Conservation (phyloP, 805 yeast species). For the Candida quercuum region DNA sequence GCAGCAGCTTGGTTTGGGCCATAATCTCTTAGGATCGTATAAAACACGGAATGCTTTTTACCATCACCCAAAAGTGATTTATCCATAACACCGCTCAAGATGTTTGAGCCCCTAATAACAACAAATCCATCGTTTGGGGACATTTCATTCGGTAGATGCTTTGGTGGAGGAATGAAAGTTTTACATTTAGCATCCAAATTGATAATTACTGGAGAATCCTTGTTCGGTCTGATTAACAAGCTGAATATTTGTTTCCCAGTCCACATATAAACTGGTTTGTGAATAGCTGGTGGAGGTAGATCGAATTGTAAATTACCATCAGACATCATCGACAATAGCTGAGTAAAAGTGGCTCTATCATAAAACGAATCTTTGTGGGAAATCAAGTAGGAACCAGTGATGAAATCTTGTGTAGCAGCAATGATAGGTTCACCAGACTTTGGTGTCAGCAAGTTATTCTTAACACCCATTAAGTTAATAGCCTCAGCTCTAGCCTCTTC, state of each 20-base stretch:
- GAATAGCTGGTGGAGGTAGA: constrained; percentile 90
- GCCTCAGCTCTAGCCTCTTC: constrained; percentile 99
- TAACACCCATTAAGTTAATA: constrained; percentile 97
- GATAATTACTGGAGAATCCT: constrained; percentile 68
- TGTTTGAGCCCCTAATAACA: constrained; percentile 81
- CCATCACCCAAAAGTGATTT: constrained; percentile 96
- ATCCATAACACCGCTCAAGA: constrained; percentile 94
- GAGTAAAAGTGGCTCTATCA: constrained; percentile 80
- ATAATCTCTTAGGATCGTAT: constrained; percentile 89
- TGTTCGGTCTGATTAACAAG: constrained; percentile 79
- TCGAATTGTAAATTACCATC: constrained; percentile 87
- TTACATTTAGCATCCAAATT: constrained; percentile 94
- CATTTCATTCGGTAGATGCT: constrained; percentile 82
- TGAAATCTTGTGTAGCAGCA: constrained; percentile 99
- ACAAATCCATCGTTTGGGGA: constrained; percentile 96
- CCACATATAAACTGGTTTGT: constrained; percentile 89
- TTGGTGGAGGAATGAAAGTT: constrained; percentile 73
- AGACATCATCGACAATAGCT: constrained; percentile 89
- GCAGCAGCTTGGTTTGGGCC: constrained; percentile 95
- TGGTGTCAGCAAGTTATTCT: constrained; percentile 90
- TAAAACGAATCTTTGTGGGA: constrained; percentile 91
- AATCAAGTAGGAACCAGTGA: constrained; percentile 90
- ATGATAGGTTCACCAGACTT: constrained; percentile 98
- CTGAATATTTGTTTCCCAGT: constrained; percentile 97
- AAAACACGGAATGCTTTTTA: constrained; percentile 93